phyloP scores from a whole-genome alignment of 306 rosid species.

The Dryas octopetala region DNA sequence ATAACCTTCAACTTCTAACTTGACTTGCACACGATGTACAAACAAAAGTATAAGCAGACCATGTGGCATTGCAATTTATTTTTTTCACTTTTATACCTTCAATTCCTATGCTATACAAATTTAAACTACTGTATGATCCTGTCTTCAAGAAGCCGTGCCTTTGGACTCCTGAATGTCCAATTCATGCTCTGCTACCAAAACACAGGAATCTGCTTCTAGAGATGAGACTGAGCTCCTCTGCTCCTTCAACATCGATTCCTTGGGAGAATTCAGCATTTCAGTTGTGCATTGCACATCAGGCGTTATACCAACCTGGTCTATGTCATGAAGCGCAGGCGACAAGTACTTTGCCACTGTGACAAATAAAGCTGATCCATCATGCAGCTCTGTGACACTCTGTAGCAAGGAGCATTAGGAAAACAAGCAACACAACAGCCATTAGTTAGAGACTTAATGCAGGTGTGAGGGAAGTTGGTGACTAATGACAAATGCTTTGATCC shows the following conservation, averaged over 20 bases:
- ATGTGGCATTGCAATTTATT: not conserved
- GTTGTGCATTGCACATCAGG: conserved; percentile 96
- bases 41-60: not conserved
- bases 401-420: conserved; percentile 15
- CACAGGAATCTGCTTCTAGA: conserved; percentile 86
- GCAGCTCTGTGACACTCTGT: conserved; percentile 91
- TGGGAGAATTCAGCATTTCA: conserved; percentile 61
- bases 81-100: conserved; percentile 30
- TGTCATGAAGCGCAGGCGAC: conserved; percentile 91
- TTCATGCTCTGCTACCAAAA: conserved; percentile 91
- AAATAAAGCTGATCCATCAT: conserved; percentile 91
- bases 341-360: conserved; percentile 91
- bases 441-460: not conserved
- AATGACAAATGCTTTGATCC: conserved; percentile 3
- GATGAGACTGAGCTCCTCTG: conserved; percentile 50
- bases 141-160: conserved; percentile 77
- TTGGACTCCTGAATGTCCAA: conserved; percentile 70
- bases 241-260: conserved; percentile 41
- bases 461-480: not conserved
- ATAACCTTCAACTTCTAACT: not conserved
- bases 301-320: conserved; percentile 83
- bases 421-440: not conserved
- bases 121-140: conserved; percentile 12
- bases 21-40: not conserved
- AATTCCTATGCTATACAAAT: conserved; percentile 16